Percentiles rank a stretch among this genome's conserved stretches.
Conservation (phyloP, 2,329 filamentous ascomycete genomes). For the Pestalotiopsis sp. region DNA sequence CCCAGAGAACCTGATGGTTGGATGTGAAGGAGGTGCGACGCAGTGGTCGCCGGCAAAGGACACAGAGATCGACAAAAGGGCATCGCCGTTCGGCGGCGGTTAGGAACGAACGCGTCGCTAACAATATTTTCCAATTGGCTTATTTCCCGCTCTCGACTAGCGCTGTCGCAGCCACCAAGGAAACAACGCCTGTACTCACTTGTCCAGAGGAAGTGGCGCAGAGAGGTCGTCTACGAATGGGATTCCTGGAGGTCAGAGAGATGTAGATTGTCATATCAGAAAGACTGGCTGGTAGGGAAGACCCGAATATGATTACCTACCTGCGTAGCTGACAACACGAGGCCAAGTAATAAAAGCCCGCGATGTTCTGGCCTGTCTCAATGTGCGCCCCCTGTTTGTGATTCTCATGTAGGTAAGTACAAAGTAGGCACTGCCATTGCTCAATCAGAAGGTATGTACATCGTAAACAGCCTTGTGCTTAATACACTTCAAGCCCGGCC, state of each 20-base stretch:
- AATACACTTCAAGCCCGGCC: background rate
- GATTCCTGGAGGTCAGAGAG: too few relatives aligned
- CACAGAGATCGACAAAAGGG: background rate
- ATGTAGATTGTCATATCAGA: background rate
- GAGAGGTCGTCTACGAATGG: background rate
- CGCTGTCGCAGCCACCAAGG: background rate
- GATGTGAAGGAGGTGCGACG: background rate
- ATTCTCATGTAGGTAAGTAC: too few relatives aligned
- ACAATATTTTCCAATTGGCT: constrained; percentile 1
- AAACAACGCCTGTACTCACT: background rate
- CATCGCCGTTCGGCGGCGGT: background rate
- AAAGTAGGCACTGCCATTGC: background rate
- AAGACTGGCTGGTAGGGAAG: background rate
- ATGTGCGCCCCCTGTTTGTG: too few relatives aligned
- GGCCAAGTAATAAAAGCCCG: too few relatives aligned
- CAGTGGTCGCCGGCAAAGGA: background rate
- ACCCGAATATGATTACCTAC: too few relatives aligned
- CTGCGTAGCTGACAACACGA: too few relatives aligned
- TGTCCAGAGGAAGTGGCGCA: background rate
- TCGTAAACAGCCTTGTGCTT: background rate
- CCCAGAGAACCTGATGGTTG: background rate
- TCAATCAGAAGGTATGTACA: background rate
- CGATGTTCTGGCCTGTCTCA: too few relatives aligned
- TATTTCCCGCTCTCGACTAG: background rate
- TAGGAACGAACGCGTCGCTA: background rate